Base-by-base conservation (phyloP, 371 early-diverging fungal genomes). In the Apophysomyces variabilis region DNA sequence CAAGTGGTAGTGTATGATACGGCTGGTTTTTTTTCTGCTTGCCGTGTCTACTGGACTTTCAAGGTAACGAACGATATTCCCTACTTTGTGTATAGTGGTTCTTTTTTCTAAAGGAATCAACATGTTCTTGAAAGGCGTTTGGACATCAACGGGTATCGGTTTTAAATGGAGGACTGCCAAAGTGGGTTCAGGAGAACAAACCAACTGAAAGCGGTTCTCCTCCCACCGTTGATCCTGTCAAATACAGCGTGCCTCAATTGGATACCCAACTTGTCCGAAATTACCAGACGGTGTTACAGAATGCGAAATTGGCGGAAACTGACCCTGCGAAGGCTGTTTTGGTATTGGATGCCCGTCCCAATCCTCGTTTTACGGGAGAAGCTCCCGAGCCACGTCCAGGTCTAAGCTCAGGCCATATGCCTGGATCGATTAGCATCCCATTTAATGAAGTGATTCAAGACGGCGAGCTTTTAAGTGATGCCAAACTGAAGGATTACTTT, bases 401-500 rank as follows among this genome's bases (percentile, higher is more conserved):
- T 0, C 73, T 97, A 12, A 83, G 90, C 5, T 88, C 90, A 1
- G 98, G 97, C 13, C 94, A 94, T 67, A 95, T 96, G 89, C 95
- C 95, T 9, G 70, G 84, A 9, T 87, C 95, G 9, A 81, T 89
- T 68, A 90, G 83, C 72, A 81, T 93, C 36, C 89, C 93, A 1
- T 92, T 88, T 50, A 62, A 82, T 36, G 76, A 85, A 37, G 77
- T 95, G 0, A 75, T 89, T 32, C 71, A 83, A 13, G 69, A 80
- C 26, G 82, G 81, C 6, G 57, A 81, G 18, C 66, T 87, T 54
- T 62, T 77, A 21, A 61, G 75, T 41, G 75, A 83, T 26, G 79
- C 83, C 5, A 74, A 77, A 44, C 72, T 93, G n/a, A 66, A 65
- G 8, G 62, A 69, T 8, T 67, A 85, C 0, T 88, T 87, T 68